phyloP scores from a whole-genome alignment of 768 basidiomycete species.

The Tulasnella sp. region DNA sequence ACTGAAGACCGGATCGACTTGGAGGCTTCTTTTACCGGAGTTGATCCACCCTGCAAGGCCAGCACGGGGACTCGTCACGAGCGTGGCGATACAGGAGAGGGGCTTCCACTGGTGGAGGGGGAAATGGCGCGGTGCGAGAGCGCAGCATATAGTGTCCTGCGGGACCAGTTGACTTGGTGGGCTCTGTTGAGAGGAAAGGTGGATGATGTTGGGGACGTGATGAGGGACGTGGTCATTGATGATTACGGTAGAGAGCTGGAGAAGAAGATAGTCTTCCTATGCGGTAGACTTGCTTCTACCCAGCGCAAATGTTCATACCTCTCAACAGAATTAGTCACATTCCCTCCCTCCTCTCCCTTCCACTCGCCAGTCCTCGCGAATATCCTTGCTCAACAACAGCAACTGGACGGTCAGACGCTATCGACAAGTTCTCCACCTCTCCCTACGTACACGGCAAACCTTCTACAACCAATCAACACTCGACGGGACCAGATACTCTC shows the following conservation, averaged over 20 bases:
- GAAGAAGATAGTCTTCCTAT: background rate
- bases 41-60: background rate
- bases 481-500: background rate
- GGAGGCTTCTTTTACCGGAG: background rate
- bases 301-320: conserved; percentile 28
- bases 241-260: conserved; percentile 7
- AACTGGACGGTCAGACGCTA: background rate
- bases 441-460: background rate
- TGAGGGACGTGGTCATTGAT: background rate
- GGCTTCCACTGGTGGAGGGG: too few relatives aligned
- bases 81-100: background rate
- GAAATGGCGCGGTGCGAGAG: too few relatives aligned
- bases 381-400: conserved; percentile 2
- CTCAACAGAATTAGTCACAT: background rate
- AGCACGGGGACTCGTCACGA: background rate
- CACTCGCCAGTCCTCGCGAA: conserved; percentile 9
- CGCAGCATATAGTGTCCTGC: too few relatives aligned
- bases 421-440: conserved; percentile 1
- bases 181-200: conserved; percentile 18
- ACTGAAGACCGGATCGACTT: background rate
- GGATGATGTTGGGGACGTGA: conserved; percentile 16
- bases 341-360: conserved; percentile 2
- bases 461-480: background rate
- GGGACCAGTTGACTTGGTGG: conserved; percentile 34
- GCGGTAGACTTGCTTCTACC: conserved; percentile 30